Conservation (phyloP, 768 basidiomycete species). For the Rhodotorula diobovata region DNA sequence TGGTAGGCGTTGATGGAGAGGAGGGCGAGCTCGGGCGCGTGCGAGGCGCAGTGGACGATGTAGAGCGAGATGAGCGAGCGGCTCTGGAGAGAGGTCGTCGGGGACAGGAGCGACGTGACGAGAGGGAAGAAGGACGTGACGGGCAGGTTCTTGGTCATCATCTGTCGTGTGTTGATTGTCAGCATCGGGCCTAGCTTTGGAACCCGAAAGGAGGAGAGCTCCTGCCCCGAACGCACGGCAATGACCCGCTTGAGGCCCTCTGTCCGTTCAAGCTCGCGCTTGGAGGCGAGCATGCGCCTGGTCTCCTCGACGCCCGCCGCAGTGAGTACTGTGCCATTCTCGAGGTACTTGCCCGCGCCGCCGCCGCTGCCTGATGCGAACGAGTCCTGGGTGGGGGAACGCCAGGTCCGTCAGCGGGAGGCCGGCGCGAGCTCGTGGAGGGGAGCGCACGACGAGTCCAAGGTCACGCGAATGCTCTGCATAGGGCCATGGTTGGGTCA, state of each 20-base stretch:
- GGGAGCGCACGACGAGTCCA: slow-evolving; percentile 29
- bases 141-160: slow-evolving; percentile 86
- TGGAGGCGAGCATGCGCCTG: slow-evolving; percentile 77
- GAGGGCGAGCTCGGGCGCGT: slow-evolving; percentile 88
- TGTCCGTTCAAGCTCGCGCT: slow-evolving; percentile 79
- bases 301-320: slow-evolving; percentile 83
- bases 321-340: slow-evolving; percentile 45
- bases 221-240: slow-evolving; percentile 70
- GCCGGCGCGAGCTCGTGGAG: not conserved
- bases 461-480: slow-evolving; percentile 40
- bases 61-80: slow-evolving; percentile 98
- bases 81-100: slow-evolving; percentile 75
- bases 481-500: too few relatives aligned
- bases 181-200: slow-evolving; percentile 9
- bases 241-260: slow-evolving; percentile 94
- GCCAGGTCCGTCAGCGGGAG: not conserved
- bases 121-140: slow-evolving; percentile 91
- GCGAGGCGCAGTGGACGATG: slow-evolving; percentile 84
- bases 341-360: slow-evolving; percentile 42
- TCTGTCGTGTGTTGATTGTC: slow-evolving; percentile 52
- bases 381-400: slow-evolving; percentile 13
- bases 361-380: slow-evolving; percentile 40
- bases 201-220: not conserved
- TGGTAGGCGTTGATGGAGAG: slow-evolving; percentile 98
- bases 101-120: slow-evolving; percentile 91